Conservation (phyloP, 192 early-diverging fungal genomes). For the Chytriomyces sp. region DNA sequence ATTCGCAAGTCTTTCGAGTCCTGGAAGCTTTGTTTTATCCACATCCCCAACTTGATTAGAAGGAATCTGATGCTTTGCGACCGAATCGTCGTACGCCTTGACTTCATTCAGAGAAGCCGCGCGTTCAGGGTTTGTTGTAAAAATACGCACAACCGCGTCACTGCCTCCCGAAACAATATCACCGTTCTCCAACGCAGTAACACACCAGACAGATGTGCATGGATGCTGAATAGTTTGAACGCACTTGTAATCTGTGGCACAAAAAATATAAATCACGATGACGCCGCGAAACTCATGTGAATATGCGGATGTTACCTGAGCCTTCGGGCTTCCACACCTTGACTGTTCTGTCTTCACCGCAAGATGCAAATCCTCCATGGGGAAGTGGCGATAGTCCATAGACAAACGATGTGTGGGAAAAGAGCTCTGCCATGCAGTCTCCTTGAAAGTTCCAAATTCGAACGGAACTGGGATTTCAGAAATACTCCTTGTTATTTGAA, state of each 20-base stretch:
- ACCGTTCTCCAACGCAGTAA: slow-evolving; percentile 76
- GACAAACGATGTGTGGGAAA: slow-evolving; percentile 92
- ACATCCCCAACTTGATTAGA: slow-evolving; percentile 80
- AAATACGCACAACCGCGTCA: slow-evolving; percentile 82
- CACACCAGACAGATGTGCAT: slow-evolving; percentile 90
- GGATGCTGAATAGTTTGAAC: slow-evolving; percentile 86
- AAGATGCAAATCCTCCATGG: slow-evolving; percentile 80
- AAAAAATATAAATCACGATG: not conserved
- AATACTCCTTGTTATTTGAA: not conserved
- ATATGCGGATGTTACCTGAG: slow-evolving; percentile 20
- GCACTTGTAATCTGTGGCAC: slow-evolving; percentile 59
- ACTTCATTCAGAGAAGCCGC: slow-evolving; percentile 52
- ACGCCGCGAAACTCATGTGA: too few species aligned
- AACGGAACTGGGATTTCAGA: slow-evolving; percentile 62
- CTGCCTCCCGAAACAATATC: slow-evolving; percentile 84
- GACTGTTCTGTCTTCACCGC: slow-evolving; percentile 92
- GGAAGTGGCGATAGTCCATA: slow-evolving; percentile 74
- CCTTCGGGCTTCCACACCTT: slow-evolving; percentile 77
- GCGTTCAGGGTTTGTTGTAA: slow-evolving; percentile 70
- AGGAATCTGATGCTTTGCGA: slow-evolving; percentile 53
- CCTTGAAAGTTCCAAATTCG: slow-evolving; percentile 81
- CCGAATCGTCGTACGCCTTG: slow-evolving; percentile 47
- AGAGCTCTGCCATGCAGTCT: slow-evolving; percentile 71
- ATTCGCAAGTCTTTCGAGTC: slow-evolving; percentile 53
- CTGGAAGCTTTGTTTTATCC: slow-evolving; percentile 80